A percentile compares a stretch with the other conserved stretches of the same genome.
Conservation (phyloP, 2,329 filamentous ascomycete genomes). For the Trichoderma arundinaceum region DNA sequence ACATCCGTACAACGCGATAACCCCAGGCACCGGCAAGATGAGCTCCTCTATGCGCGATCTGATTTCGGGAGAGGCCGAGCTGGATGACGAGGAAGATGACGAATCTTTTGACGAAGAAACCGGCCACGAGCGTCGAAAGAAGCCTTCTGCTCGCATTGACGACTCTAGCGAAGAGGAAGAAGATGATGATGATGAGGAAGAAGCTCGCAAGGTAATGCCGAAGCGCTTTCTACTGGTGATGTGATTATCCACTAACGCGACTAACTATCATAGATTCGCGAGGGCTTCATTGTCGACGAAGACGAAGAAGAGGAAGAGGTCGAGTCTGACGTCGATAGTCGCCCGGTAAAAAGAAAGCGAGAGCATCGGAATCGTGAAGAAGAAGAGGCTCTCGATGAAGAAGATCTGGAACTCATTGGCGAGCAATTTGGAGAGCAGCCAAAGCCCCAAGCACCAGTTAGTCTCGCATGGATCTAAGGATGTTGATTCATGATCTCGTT, state of each 20-base stretch:
- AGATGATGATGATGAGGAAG: slow-evolving; percentile 89
- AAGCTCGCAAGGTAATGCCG: slow-evolving; percentile 68
- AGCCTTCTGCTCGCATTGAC: slow-evolving; percentile 57
- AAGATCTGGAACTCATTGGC: slow-evolving; percentile 94
- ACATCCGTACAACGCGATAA: slow-evolving; percentile 27
- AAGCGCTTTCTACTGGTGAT: slow-evolving; percentile 35
- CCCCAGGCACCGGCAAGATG: slow-evolving; percentile 53
- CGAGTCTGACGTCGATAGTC: slow-evolving; percentile 60
- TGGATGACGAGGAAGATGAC: slow-evolving; percentile 85
- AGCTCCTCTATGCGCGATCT: slow-evolving; percentile 72
- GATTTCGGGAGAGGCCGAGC: slow-evolving; percentile 82
- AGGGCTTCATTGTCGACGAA: slow-evolving; percentile 96
- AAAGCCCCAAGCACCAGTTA: slow-evolving; percentile 72
- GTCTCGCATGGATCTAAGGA: slow-evolving; percentile 34
- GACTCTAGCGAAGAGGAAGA: slow-evolving; percentile 94
- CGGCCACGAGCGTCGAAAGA: slow-evolving; percentile 60
- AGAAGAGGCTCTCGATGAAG: slow-evolving; percentile 90
- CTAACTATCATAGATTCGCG: slow-evolving; percentile 68
- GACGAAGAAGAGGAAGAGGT: slow-evolving; percentile 76
- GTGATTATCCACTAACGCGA: slow-evolving; percentile 11
- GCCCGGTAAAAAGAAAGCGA: slow-evolving; percentile 73
- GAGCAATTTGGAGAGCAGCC: slow-evolving; percentile 71
- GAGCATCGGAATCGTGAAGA: slow-evolving; percentile 77
- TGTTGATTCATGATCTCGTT: slow-evolving; percentile 1
- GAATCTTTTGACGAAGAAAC: slow-evolving; percentile 81